Conservation (phyloP, 805 yeast species). For the Maudiozyma pseudohumilis region DNA sequence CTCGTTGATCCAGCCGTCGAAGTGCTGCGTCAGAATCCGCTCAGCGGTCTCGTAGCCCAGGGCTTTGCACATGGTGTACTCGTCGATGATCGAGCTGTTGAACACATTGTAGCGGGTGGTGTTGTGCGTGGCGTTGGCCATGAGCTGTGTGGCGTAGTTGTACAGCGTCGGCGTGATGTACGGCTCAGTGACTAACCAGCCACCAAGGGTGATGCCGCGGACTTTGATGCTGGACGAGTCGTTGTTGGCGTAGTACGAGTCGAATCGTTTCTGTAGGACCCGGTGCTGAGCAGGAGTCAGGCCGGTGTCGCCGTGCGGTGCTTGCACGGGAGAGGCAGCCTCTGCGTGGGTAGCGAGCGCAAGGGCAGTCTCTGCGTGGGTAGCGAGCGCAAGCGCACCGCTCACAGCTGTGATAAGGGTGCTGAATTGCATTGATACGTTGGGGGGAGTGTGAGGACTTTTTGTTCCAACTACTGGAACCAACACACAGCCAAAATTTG, state of each 20-base stretch:
- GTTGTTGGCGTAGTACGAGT: slow-evolving; percentile 3
- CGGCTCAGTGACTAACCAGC: slow-evolving; percentile 67
- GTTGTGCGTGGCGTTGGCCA: slow-evolving; percentile 19
- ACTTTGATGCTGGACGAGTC: not conserved
- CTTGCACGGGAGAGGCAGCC: too few species aligned
- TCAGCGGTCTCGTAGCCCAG: slow-evolving; percentile 42
- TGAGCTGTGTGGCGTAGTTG: slow-evolving; percentile 21
- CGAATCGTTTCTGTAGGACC: slow-evolving; percentile 5
- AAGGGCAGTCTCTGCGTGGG: too few species aligned
- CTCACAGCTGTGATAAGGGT: too few species aligned
- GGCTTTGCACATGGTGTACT: slow-evolving; percentile 40
- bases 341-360: too few species aligned
- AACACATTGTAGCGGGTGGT: not conserved
- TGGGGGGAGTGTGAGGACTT: too few species aligned
- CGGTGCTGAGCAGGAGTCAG: not conserved
- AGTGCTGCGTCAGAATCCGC: slow-evolving; percentile 39
- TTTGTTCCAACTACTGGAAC: too few species aligned
- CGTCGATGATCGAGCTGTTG: slow-evolving; percentile 40
- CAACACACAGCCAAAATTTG: too few species aligned
- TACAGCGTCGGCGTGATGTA: slow-evolving; percentile 57
- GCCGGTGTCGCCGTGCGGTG: too few species aligned
- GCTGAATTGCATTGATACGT: too few species aligned
- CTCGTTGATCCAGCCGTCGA: slow-evolving; percentile 50
- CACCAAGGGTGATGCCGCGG: slow-evolving; percentile 50
- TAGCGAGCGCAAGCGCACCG: too few species aligned